Percentiles rank a stretch among this genome's conserved stretches.
Evolutionary conservation across 495 filamentous ascomycete genomes (phyloP).

Genomic region (Collariella sp.): DNA sequence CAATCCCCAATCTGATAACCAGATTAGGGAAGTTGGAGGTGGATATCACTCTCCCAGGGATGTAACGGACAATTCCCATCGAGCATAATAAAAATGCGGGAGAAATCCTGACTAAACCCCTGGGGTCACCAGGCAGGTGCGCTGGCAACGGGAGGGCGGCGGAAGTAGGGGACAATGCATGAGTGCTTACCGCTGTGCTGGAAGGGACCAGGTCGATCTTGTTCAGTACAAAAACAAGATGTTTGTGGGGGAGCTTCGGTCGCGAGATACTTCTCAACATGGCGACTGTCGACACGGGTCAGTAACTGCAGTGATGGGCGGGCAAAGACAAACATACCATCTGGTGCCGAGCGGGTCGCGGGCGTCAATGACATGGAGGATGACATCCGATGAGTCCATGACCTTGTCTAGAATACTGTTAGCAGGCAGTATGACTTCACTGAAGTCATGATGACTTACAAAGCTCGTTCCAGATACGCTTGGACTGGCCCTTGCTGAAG

Average conservation of each 20-base stretch:
- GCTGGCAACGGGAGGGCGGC: not conserved
- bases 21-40: constrained; percentile 54
- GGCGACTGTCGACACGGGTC: constrained; percentile 34
- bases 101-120: constrained; percentile 97
- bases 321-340: constrained; percentile 34
- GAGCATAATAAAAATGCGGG: constrained; percentile 42
- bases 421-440: not conserved
- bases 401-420: constrained; percentile 54
- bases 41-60: constrained; percentile 82
- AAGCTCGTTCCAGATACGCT: constrained; percentile 97
- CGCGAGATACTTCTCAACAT: constrained; percentile 86
- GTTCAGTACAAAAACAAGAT: constrained; percentile 58
- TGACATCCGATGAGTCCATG: constrained; percentile 91
- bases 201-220: constrained; percentile 96
- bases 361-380: constrained; percentile 90
- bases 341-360: constrained; percentile 85
- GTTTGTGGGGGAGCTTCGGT: constrained; percentile 90
- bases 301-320: not conserved
- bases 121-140: constrained; percentile 25
- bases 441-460: constrained; percentile 36
- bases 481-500: constrained; percentile 88
- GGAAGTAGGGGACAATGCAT: not conserved
- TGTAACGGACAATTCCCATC: constrained; percentile 90
- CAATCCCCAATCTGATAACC: constrained; percentile 52
- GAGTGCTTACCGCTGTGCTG: constrained; percentile 76